A percentile compares a stretch with the other conserved stretches of the same genome.
Evolutionary conservation across 2,329 filamentous ascomycete species (phyloP).

Genomic region (Arachnomyces sp.): DNA sequence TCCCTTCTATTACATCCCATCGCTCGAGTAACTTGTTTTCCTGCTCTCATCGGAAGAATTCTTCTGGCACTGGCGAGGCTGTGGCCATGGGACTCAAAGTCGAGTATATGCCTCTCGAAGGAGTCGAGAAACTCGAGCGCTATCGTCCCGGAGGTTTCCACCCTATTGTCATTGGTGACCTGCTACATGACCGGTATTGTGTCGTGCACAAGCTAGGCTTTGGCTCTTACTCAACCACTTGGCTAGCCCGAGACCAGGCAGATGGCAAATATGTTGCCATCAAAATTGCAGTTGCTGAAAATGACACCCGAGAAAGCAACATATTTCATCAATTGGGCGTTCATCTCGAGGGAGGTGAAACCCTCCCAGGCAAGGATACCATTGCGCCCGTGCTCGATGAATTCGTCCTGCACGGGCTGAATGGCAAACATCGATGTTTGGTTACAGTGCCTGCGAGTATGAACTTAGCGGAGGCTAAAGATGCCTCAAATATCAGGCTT

Average conservation of each 20-base stretch:
- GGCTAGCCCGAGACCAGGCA: conserved; percentile 7
- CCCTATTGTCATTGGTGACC: conserved; percentile 33
- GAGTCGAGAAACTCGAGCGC: conserved; percentile 11
- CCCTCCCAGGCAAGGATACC: conserved; percentile 9
- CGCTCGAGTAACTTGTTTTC: too few relatives aligned
- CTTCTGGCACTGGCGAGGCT: too few relatives aligned
- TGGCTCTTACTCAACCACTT: conserved; percentile 24
- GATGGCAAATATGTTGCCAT: conserved; percentile 2
- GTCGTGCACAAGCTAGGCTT: conserved; percentile 39
- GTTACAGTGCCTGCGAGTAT: conserved; percentile 15
- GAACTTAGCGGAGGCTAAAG: conserved; percentile 17
- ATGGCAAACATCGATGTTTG: conserved; percentile 18
- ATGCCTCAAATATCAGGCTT: conserved; percentile 14
- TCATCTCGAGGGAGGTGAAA: background rate
- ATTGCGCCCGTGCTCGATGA: conserved; percentile 20
- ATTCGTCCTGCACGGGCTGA: conserved; percentile 16
- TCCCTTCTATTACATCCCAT: too few relatives aligned
- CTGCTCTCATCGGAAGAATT: too few relatives aligned
- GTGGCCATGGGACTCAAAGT: too few relatives aligned
- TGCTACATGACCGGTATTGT: conserved; percentile 31
- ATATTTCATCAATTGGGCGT: background rate
- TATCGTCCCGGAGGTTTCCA: conserved; percentile 35
- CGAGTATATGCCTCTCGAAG: conserved; percentile 4
- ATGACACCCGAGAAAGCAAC: background rate
- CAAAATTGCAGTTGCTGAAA: conserved; percentile 5